These are phyloP conservation scores for Dalbergia cultrata DNA, from an alignment of 306 rosid genomes.

Conservation along the genomic window DNA sequence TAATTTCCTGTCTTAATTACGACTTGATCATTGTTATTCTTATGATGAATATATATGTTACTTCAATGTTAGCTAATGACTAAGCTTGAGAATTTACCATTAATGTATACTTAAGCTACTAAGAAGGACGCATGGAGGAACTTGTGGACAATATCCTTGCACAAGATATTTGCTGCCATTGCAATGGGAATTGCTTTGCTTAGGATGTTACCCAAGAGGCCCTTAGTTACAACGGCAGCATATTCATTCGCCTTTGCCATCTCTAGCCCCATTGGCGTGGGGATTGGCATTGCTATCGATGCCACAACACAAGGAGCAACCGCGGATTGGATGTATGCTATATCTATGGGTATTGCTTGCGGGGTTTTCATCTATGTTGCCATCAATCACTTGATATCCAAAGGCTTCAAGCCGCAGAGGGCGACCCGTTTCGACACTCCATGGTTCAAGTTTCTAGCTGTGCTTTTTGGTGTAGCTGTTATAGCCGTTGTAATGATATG, in stretches of 20 bases:
- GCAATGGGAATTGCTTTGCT: conserved; percentile 88
- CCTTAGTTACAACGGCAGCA: conserved; percentile 57
- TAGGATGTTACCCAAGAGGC: conserved; percentile 74
- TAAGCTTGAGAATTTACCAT: neutral
- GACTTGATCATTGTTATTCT: too few relatives aligned
- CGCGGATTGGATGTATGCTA: conserved; percentile 79
- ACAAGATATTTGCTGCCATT: conserved; percentile 84
- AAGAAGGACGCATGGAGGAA: conserved; percentile 84
- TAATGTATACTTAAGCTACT: conserved; percentile 47
- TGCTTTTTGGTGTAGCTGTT: conserved; percentile 72
- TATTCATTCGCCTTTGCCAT: conserved; percentile 74
- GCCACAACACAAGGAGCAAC: conserved; percentile 71
- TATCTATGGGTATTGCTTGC: conserved; percentile 83
- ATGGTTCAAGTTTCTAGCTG: conserved; percentile 71
- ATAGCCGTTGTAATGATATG: conserved; percentile 82
- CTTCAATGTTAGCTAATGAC: neutral
- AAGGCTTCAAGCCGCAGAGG: conserved; percentile 65
- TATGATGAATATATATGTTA: too few relatives aligned
- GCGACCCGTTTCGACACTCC: conserved; percentile 57
- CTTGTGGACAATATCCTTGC: conserved; percentile 82
- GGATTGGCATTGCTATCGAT: conserved; percentile 80
- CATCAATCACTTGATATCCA: conserved; percentile 77
- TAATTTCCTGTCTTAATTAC: too few relatives aligned
- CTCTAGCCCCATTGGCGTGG: conserved; percentile 82
- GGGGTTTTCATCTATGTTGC: conserved; percentile 85